A percentile compares a stretch with the other conserved stretches of the same genome.
phyloP scores from a whole-genome alignment of 768 basidiomycete genomes.

The Boletus rubescentipes region DNA sequence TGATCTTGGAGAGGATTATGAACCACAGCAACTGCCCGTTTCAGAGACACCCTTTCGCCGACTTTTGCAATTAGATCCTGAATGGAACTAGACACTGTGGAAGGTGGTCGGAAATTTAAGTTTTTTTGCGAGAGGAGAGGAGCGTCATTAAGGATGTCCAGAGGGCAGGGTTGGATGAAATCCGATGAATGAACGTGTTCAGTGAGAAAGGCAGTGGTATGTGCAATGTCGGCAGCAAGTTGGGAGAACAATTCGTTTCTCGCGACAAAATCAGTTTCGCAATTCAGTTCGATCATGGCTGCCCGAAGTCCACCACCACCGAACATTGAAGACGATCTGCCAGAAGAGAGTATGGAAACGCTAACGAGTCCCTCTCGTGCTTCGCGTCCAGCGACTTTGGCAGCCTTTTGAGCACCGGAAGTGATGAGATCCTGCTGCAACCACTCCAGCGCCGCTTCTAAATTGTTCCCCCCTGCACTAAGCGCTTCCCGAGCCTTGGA shows the following conservation, averaged over 20 bases:
- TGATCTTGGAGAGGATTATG: constrained; percentile 39
- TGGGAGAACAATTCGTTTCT: constrained; percentile 78
- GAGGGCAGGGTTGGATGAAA: constrained; percentile 48
- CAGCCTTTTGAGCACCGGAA: constrained; percentile 76
- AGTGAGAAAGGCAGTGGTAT: constrained; percentile 74
- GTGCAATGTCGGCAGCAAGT: constrained; percentile 77
- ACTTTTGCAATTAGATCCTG: constrained; percentile 70
- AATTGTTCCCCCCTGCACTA: constrained; percentile 64
- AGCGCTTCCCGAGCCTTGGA: constrained; percentile 90
- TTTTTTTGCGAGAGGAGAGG: constrained; percentile 57
- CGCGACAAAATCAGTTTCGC: constrained; percentile 97
- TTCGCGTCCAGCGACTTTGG: constrained; percentile 74
- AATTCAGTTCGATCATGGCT: constrained; percentile 89
- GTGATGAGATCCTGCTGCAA: constrained; percentile 69
- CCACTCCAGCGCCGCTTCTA: constrained; percentile 76
- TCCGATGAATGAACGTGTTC: constrained; percentile 36
- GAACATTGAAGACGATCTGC: constrained; percentile 40
- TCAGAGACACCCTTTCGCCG: constrained; percentile 75
- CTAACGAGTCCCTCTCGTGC: constrained; percentile 81
- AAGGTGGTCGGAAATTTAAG: constrained; percentile 33
- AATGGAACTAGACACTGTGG: constrained; percentile 62
- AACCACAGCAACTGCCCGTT: constrained; percentile 51
- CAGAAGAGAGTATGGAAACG: constrained; percentile 69
- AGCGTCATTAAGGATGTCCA: constrained; percentile 57
- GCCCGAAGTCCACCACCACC: constrained; percentile 59